Conservation (phyloP, 176 grass and related monocot genomes). For the Bromus sterilis region DNA sequence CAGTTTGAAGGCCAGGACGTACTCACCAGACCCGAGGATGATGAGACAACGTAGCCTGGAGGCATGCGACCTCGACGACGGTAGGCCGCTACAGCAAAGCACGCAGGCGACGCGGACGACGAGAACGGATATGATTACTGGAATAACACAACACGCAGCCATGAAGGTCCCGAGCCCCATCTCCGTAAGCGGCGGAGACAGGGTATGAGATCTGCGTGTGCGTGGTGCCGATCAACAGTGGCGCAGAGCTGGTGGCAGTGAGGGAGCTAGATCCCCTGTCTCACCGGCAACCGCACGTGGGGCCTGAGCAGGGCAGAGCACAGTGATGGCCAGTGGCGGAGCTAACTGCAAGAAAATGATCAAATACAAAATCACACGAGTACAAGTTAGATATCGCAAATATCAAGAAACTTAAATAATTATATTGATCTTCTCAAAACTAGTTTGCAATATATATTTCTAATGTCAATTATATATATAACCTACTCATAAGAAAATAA, state of each 20-base stretch:
- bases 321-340: background rate
- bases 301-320: background rate
- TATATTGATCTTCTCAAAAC: no score
- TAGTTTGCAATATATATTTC: no score
- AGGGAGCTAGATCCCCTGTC: background rate
- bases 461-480: no score
- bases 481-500: no score
- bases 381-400: no score
- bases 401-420: no score
- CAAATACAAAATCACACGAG: no score
- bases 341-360: no score
- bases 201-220: background rate
- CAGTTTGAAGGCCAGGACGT: background rate
- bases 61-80: background rate
- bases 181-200: background rate
- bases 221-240: background rate
- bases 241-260: background rate
- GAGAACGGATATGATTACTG: slow-evolving; percentile 39
- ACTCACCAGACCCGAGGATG: slow-evolving; percentile 52
- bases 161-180: slow-evolving; percentile 2
- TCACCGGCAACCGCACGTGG: background rate
- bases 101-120: slow-evolving; percentile 31
- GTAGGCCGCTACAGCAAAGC: slow-evolving; percentile 32
- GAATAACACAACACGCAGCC: background rate
- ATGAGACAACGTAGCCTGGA: slow-evolving; percentile 35